phyloP scores from a whole-genome alignment of 176 grass and related monocot species.

The Musa beccarii region DNA sequence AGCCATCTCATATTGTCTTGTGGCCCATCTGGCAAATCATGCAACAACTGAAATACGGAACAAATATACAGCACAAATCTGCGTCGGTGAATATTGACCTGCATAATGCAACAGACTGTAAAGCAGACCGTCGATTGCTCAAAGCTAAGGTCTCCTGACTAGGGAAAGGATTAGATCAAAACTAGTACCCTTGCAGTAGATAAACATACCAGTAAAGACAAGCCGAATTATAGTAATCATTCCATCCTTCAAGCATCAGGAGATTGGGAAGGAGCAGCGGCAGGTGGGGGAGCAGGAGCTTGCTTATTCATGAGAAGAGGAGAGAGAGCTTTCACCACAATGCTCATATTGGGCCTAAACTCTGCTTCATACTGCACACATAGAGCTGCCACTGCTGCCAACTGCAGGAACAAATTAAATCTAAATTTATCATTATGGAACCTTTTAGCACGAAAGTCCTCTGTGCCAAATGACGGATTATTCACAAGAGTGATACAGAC shows the following conservation, averaged over 20 bases:
- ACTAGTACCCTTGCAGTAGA: too few relatives aligned
- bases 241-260: not conserved
- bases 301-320: constrained; percentile 6
- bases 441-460: not conserved
- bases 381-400: constrained; percentile 3
- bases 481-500: not conserved
- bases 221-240: not conserved
- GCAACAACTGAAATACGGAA: too few relatives aligned
- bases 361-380: constrained; percentile 5
- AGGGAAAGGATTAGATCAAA: too few relatives aligned
- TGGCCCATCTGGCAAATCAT: too few relatives aligned
- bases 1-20: too few relatives aligned
- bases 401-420: not conserved
- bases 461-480: too few relatives aligned
- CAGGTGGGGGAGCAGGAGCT: not conserved
- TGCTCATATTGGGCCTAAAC: constrained; percentile 5
- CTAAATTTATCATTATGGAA: not conserved
- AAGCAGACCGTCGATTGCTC: too few relatives aligned
- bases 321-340: constrained; percentile 3
- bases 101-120: too few relatives aligned
- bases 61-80: too few relatives aligned
- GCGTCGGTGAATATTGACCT: too few relatives aligned
- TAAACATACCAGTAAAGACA: too few relatives aligned
- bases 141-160: too few relatives aligned
- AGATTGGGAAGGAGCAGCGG: not conserved